Evolutionary conservation across 2,329 filamentous ascomycete genomes (phyloP).

Genomic region (Juglanconis juglandina): DNA sequence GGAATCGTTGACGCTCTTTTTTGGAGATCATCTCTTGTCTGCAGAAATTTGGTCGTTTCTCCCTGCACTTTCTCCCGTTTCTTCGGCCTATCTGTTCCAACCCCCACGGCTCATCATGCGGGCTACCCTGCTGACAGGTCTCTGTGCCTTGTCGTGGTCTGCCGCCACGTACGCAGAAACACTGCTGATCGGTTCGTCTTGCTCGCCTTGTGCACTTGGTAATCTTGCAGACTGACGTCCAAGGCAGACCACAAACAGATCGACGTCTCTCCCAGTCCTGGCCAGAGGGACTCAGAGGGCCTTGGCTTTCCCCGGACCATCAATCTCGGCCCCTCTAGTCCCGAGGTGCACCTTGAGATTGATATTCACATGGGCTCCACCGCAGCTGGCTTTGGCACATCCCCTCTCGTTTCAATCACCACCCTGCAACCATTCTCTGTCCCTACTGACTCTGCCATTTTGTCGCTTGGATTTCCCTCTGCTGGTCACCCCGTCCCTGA

Average conservation of each 20-base stretch:
- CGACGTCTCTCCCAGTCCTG: not conserved
- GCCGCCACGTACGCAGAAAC: not conserved
- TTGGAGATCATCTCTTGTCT: slow-evolving; percentile 19
- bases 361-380: slow-evolving; percentile 11
- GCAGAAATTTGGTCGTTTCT: slow-evolving; percentile 19
- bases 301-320: slow-evolving; percentile 9
- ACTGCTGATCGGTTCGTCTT: not conserved
- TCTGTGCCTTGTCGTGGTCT: slow-evolving; percentile 2
- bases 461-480: not conserved
- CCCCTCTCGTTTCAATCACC: not conserved
- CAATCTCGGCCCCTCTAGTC: not conserved
- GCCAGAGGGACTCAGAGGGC: not conserved
- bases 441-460: not conserved
- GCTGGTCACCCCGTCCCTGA: not conserved
- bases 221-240: not conserved
- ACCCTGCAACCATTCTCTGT: slow-evolving; percentile 1
- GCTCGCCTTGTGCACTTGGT: not conserved
- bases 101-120: slow-evolving; percentile 1
- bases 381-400: not conserved
- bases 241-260: not conserved
- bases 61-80: slow-evolving; percentile 4
- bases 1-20: slow-evolving; percentile 14
- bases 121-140: slow-evolving; percentile 1
- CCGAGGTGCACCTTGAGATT: slow-evolving; percentile 14
- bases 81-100: not conserved